Evolutionary conservation across 257 asterid genomes (phyloP).

Genomic region (Petunia secreta): DNA sequence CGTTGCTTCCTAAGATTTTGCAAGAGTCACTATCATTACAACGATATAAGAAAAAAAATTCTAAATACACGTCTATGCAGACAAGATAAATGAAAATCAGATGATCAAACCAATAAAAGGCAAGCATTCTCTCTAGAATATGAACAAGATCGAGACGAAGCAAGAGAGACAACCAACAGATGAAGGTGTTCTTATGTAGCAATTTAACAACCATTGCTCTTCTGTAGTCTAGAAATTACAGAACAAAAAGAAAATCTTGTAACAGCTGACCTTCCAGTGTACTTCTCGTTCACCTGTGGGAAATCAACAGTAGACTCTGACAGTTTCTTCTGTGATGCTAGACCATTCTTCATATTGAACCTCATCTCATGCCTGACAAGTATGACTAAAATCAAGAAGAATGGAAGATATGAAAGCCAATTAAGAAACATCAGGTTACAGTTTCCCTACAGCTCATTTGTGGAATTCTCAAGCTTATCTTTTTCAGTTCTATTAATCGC

Average conservation of each 20-base stretch:
- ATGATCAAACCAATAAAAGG: constrained; percentile 2
- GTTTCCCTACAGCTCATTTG: constrained; percentile 73
- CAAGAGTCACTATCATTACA: too few relatives aligned
- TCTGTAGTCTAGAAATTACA: constrained; percentile 14
- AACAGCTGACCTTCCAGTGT: constrained; percentile 76
- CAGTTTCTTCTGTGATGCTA: constrained; percentile 79
- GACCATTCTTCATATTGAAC: constrained; percentile 83
- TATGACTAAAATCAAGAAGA: constrained; percentile 12
- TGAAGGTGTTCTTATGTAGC: background rate
- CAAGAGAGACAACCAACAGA: background rate
- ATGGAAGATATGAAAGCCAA: constrained; percentile 6
- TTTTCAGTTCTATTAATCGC: constrained; percentile 58
- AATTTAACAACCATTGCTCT: background rate
- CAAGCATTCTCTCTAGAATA: constrained; percentile 10
- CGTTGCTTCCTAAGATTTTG: too few relatives aligned
- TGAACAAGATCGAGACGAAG: constrained; percentile 4
- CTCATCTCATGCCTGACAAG: constrained; percentile 91
- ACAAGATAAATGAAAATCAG: too few relatives aligned
- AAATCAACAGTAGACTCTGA: constrained; percentile 87
- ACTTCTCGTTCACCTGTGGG: constrained; percentile 91
- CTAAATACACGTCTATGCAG: too few relatives aligned
- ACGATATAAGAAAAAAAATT: too few relatives aligned
- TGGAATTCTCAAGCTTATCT: constrained; percentile 63
- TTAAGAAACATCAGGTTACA: background rate
- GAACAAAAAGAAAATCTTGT: constrained; percentile 16